These are phyloP conservation scores for Fusarium nygamai DNA, from an alignment of 2,329 filamentous ascomycete species.

Conservation along the genomic window DNA sequence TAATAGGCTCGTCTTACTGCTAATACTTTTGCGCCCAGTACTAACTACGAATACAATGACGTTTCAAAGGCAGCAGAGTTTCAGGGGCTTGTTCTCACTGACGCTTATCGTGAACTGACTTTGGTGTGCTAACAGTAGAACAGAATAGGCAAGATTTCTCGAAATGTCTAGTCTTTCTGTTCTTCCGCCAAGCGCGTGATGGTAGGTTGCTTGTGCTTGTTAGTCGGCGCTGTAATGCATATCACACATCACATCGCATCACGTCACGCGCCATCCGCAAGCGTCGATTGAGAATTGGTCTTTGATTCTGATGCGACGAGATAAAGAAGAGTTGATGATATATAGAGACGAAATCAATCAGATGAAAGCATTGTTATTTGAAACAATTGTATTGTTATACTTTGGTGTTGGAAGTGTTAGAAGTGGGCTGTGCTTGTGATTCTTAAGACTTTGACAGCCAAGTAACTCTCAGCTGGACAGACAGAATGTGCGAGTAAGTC, in stretches of 20 bases:
- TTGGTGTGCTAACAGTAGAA: not conserved
- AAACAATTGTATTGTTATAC: not conserved
- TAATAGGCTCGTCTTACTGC: not conserved
- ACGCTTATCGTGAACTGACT: constrained; percentile 11
- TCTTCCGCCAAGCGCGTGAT: not conserved
- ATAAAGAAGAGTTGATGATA: not conserved
- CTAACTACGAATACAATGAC: constrained; percentile 20
- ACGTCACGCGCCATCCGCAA: constrained; percentile 30
- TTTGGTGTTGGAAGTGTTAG: not conserved
- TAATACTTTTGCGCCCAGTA: not conserved
- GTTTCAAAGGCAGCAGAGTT: constrained; percentile 19
- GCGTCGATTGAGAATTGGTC: constrained; percentile 3
- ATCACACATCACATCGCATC: constrained; percentile 19
- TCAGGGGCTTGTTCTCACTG: constrained; percentile 15
- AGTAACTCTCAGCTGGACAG: not conserved
- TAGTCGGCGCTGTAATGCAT: constrained; percentile 1
- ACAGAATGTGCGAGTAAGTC: constrained; percentile 3
- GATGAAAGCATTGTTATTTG: not conserved
- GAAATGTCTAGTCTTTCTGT: not conserved
- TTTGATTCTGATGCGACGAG: not conserved
- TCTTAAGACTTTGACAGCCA: too few relatives aligned
- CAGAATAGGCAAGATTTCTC: not conserved
- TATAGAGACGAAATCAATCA: not conserved
- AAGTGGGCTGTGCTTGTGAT: too few relatives aligned
- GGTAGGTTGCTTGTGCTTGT: not conserved